These are phyloP conservation scores for Boechera stricta DNA, from an alignment of 345 rosid genomes.

Conservation along the genomic window DNA sequence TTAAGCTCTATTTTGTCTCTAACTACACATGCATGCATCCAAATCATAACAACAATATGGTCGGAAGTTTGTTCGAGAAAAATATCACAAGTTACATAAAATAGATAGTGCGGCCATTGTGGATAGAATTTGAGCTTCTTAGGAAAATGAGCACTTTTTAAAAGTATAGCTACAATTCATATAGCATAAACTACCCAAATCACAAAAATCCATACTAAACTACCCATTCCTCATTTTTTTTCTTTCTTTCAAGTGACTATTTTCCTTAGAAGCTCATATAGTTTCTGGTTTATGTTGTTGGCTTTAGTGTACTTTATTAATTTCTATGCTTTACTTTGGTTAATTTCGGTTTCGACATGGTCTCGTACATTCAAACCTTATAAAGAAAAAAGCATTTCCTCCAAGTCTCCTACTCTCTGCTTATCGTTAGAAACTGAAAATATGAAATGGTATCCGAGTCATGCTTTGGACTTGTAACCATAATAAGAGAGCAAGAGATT, in stretches of 20 bases:
- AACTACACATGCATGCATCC: constrained; percentile 36
- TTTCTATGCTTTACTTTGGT: not conserved
- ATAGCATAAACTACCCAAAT: not conserved
- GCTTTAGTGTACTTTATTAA: not conserved
- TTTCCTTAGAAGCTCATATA: not conserved
- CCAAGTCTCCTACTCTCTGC: not conserved
- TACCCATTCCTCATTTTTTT: not conserved
- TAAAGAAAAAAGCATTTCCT: not conserved
- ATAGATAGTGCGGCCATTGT: not conserved
- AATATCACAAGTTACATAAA: constrained; percentile 6
- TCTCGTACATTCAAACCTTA: too few species aligned
- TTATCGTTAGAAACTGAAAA: not conserved
- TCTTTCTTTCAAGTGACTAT: not conserved
- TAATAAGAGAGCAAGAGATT: not conserved
- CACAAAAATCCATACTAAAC: not conserved
- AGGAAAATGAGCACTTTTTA: not conserved
- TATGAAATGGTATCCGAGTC: not conserved
- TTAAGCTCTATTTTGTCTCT: constrained; percentile 22
- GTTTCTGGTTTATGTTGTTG: constrained; percentile 1
- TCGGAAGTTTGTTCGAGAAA: constrained; percentile 26
- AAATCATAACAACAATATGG: constrained; percentile 20
- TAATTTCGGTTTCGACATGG: not conserved
- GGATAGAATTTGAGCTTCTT: not conserved
- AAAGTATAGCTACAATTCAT: not conserved
- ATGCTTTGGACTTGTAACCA: not conserved